Evolutionary conservation across 176 grass and related monocot genomes (phyloP).

Genomic region (Oryza meridionalis): DNA sequence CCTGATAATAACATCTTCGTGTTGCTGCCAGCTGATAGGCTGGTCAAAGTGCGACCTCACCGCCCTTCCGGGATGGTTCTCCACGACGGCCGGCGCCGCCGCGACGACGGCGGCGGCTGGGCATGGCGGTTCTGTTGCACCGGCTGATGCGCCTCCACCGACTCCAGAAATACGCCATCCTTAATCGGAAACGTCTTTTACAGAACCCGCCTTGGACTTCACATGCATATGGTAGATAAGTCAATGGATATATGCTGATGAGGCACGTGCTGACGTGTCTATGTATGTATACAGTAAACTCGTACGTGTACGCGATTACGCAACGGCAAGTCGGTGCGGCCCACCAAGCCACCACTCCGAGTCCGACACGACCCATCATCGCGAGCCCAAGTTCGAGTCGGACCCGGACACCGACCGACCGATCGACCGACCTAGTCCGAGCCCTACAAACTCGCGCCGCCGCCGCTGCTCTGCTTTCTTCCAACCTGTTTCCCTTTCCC

Average conservation of each 20-base stretch:
- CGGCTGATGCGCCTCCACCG: conserved; percentile 28
- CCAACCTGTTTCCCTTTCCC: not conserved
- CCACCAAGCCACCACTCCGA: not conserved
- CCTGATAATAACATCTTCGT: not conserved
- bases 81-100: conserved; percentile 14
- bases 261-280: not conserved
- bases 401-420: not conserved
- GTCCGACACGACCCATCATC: too few relatives aligned
- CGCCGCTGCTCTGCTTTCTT: not conserved
- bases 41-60: conserved; percentile 48
- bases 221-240: not conserved
- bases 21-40: conserved; percentile 55
- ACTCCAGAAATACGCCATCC: not conserved
- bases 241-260: not conserved
- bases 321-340: not conserved
- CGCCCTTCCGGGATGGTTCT: conserved; percentile 49
- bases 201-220: not conserved
- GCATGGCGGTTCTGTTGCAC: conserved; percentile 65
- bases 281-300: not conserved
- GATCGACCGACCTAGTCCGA: not conserved
- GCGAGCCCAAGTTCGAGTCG: not conserved
- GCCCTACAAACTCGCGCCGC: not conserved
- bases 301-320: not conserved
- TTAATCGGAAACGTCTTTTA: not conserved
- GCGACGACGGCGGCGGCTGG: not conserved